These are phyloP conservation scores for Fusarium clavum DNA, from an alignment of 2,329 filamentous ascomycete genomes.

Conservation along the genomic window DNA sequence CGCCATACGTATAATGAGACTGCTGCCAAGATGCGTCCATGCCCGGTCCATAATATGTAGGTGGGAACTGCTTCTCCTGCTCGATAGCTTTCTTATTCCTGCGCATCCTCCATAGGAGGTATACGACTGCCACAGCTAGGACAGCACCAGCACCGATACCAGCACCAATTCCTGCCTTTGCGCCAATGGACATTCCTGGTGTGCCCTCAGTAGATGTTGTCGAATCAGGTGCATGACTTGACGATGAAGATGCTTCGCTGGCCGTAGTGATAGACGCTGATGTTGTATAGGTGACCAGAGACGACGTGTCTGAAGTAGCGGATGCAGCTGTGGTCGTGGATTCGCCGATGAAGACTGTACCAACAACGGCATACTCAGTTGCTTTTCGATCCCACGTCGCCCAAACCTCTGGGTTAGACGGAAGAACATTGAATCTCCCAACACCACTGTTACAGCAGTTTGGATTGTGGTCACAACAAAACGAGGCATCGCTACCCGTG, in stretches of 20 bases:
- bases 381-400: slow-evolving; percentile 36
- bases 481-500: slow-evolving; percentile 41
- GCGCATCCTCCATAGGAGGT: slow-evolving; percentile 30
- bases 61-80: slow-evolving; percentile 1
- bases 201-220: not conserved
- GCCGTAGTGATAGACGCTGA: slow-evolving; percentile 3
- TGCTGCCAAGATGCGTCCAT: slow-evolving; percentile 16
- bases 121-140: slow-evolving; percentile 5
- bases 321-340: slow-evolving; percentile 2
- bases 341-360: slow-evolving; percentile 22
- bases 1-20: slow-evolving; percentile 1
- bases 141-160: slow-evolving; percentile 10
- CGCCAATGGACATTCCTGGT: slow-evolving; percentile 2
- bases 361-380: slow-evolving; percentile 32
- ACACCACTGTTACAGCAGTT: slow-evolving; percentile 43
- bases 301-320: not conserved
- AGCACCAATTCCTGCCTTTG: slow-evolving; percentile 29
- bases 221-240: not conserved
- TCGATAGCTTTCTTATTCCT: slow-evolving; percentile 11
- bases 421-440: slow-evolving; percentile 43
- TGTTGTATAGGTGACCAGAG: not conserved
- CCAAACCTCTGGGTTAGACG: slow-evolving; percentile 36
- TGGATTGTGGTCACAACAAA: slow-evolving; percentile 43
- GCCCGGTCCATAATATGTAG: not conserved
- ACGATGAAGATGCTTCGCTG: not conserved